Evolutionary conservation across 2,329 filamentous ascomycete genomes (phyloP).

Genomic region (Rhynchosporium secalis): DNA sequence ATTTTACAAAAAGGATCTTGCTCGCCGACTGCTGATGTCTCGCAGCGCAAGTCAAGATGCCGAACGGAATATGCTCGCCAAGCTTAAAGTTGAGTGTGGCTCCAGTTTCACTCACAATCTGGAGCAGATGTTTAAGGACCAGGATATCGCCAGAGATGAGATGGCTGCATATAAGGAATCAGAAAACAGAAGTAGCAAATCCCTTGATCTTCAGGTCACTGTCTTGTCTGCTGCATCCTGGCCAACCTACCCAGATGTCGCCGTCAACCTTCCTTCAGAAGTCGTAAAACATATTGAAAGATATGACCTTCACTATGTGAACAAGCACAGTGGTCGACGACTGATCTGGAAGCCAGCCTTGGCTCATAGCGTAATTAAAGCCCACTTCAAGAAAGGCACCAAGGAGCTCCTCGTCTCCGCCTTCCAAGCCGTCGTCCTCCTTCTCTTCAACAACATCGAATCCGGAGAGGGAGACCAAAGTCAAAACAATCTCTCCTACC

Average conservation of each 20-base stretch:
- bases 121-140: slow-evolving; percentile 99
- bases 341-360: slow-evolving; percentile 91
- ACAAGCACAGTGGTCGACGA: slow-evolving; percentile 83
- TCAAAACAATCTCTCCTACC: slow-evolving; percentile 64
- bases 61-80: slow-evolving; percentile 90
- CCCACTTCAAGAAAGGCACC: slow-evolving; percentile 72
- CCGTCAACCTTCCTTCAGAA: slow-evolving; percentile 71
- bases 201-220: slow-evolving; percentile 78
- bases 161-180: slow-evolving; percentile 81
- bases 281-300: slow-evolving; percentile 75
- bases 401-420: slow-evolving; percentile 91
- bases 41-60: slow-evolving; percentile 93
- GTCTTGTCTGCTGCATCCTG: slow-evolving; percentile 90
- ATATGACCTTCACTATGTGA: slow-evolving; percentile 84
- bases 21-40: slow-evolving; percentile 84
- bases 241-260: slow-evolving; percentile 81
- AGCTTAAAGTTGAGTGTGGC: slow-evolving; percentile 90
- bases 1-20: slow-evolving; percentile 98
- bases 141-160: slow-evolving; percentile 89
- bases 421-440: slow-evolving; percentile 86
- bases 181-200: slow-evolving; percentile 50
- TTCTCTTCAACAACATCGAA: slow-evolving; percentile 79
- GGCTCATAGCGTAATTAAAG: slow-evolving; percentile 85
- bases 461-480: slow-evolving; percentile 43
- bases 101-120: slow-evolving; percentile 94